phyloP scores from a whole-genome alignment of 768 basidiomycete species.

The Pleurotus ostreatus region DNA sequence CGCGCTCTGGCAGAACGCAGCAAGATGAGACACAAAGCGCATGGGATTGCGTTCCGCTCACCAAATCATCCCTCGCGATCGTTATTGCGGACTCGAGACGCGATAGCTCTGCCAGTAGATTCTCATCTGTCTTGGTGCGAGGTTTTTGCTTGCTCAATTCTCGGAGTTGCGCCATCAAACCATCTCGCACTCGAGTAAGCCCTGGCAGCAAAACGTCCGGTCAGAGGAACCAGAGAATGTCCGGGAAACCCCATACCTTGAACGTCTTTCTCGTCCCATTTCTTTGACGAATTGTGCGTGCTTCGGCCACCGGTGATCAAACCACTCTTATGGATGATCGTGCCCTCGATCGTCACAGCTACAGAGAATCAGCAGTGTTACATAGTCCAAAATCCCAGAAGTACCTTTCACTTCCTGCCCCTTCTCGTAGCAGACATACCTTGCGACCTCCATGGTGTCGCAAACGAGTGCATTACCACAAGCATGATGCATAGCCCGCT shows the following conservation, averaged over 20 bases:
- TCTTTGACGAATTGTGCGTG: constrained; percentile 69
- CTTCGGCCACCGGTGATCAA: constrained; percentile 94
- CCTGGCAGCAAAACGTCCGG: constrained; percentile 21
- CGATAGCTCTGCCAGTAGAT: constrained; percentile 68
- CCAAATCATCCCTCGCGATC: constrained; percentile 80
- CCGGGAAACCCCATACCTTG: constrained; percentile 47
- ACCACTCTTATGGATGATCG: constrained; percentile 95
- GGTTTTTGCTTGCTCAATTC: constrained; percentile 86
- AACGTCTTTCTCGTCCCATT: constrained; percentile 94
- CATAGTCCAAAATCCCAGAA: constrained; percentile 15
- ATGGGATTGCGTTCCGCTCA: constrained; percentile 27
- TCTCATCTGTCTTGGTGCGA: constrained; percentile 80
- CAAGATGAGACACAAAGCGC: neutral
- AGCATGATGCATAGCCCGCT: constrained; percentile 94
- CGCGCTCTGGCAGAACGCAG: constrained; percentile 48
- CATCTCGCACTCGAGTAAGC: constrained; percentile 59
- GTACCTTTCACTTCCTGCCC: constrained; percentile 95
- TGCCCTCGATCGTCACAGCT: constrained; percentile 97
- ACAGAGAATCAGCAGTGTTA: neutral
- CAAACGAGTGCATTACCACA: constrained; percentile 95
- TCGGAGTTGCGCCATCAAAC: constrained; percentile 65
- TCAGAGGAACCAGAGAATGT: neutral
- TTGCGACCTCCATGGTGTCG: constrained; percentile 91
- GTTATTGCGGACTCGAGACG: constrained; percentile 75
- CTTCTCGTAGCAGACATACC: constrained; percentile 89